A percentile compares a stretch with the other conserved stretches of the same genome.
These are phyloP conservation scores for Collybia nuda DNA, from an alignment of 768 basidiomycete species.

Conservation along the genomic window DNA sequence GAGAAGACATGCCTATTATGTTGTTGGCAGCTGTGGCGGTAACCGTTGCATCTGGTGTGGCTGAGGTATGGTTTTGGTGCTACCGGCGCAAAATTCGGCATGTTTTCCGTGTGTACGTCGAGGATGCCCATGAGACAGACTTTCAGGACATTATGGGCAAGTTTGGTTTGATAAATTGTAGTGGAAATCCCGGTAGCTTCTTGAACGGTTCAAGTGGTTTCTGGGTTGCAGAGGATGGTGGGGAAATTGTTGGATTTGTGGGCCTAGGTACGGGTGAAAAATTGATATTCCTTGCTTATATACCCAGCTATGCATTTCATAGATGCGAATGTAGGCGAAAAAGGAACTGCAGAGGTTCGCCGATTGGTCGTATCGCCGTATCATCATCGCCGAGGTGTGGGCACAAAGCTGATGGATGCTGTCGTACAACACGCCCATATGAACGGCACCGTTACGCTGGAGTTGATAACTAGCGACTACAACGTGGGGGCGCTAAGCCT, in stretches of 20 bases:
- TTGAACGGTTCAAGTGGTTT: not conserved
- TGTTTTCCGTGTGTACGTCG: no score
- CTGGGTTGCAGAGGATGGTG: not conserved
- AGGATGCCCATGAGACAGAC: no score
- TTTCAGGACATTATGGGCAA: no score
- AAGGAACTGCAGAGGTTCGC: not conserved
- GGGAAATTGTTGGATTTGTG: not conserved
- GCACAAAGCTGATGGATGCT: not conserved
- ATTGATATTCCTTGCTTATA: no score
- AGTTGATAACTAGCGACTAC: not conserved
- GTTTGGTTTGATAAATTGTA: no score
- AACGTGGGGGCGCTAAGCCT: not conserved
- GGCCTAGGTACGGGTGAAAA: not conserved
- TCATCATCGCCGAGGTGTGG: not conserved
- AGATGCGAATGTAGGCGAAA: no score
- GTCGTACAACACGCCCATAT: not conserved
- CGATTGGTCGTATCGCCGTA: not conserved
- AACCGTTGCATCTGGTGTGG: no score
- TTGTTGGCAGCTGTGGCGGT: no score
- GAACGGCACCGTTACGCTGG: not conserved
- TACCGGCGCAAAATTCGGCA: no score
- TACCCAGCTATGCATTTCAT: not conserved
- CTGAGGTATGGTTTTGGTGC: no score
- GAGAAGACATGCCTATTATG: no score
- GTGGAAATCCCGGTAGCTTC: no score